These are phyloP conservation scores for Saccharum spontaneum DNA, from an alignment of 176 grass and related monocot genomes.

Conservation along the genomic window DNA sequence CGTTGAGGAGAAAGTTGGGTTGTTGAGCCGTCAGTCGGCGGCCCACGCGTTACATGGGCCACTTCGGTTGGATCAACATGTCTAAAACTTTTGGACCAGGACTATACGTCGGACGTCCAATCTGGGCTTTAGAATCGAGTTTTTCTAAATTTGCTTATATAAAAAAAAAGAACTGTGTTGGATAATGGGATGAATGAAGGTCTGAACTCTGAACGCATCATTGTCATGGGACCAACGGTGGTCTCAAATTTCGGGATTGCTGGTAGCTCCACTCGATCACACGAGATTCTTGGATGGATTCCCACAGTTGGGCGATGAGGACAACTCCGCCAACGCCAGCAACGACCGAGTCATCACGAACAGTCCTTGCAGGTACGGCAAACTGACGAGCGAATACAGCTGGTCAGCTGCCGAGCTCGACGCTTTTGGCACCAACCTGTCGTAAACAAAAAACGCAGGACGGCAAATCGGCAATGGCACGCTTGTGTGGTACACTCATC, in stretches of 20 bases:
- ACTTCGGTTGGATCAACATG: neutral
- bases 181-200: too few species aligned
- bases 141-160: too few species aligned
- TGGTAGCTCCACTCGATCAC: neutral
- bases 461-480: neutral
- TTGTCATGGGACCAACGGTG: neutral
- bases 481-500: neutral
- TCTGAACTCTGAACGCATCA: neutral
- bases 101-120: neutral
- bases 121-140: neutral
- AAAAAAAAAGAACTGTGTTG: too few species aligned
- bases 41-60: neutral
- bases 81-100: neutral
- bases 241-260: neutral
- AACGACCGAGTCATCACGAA: neutral
- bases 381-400: neutral
- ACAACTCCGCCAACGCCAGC: neutral
- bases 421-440: constrained; percentile 23
- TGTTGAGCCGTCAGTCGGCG: neutral
- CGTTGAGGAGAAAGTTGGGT: neutral
- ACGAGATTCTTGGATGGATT: constrained; percentile 15
- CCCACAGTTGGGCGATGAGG: neutral
- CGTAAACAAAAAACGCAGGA: neutral
- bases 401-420: neutral
- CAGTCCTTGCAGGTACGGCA: constrained; percentile 1